A percentile compares a stretch with the other conserved stretches of the same genome.
Conservation (phyloP, 2,329 filamentous ascomycete genomes). For the Scedosporium boydii region DNA sequence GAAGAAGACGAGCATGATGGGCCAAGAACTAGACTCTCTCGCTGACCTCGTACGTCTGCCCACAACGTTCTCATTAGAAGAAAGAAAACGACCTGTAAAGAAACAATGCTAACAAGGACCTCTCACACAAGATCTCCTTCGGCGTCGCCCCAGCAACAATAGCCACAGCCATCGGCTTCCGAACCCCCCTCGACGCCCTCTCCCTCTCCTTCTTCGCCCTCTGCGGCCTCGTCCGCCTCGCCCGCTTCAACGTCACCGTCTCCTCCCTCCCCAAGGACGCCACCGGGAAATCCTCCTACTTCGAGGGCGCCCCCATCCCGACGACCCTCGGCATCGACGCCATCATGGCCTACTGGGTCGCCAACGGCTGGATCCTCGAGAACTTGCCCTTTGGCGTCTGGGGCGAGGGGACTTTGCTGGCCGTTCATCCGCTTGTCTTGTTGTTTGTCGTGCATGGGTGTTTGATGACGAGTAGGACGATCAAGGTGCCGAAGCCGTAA, state of each 20-base stretch:
- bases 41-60: conserved; percentile 69
- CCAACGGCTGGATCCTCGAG: conserved; percentile 68
- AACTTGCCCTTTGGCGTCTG: conserved; percentile 68
- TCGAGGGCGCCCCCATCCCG: conserved; percentile 94
- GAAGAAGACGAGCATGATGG: conserved; percentile 95
- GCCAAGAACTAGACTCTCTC: conserved; percentile 90
- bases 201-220: conserved; percentile 82
- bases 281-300: conserved; percentile 85
- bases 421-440: conserved; percentile 74
- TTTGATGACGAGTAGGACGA: conserved; percentile 88
- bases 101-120: background rate
- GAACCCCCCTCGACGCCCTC: conserved; percentile 74
- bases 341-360: conserved; percentile 85
- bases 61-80: background rate
- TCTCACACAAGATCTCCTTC: conserved; percentile 68
- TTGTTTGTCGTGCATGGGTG: conserved; percentile 85
- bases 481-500: conserved; percentile 86
- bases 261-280: conserved; percentile 83
- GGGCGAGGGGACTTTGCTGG: conserved; percentile 57
- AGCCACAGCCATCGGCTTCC: conserved; percentile 82
- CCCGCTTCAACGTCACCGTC: conserved; percentile 96
- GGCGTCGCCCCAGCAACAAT: conserved; percentile 80
- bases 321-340: conserved; percentile 74
- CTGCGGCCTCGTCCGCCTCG: conserved; percentile 84
- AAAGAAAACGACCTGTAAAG: background rate